Evolutionary conservation across 78 protist species (phyloP).

Genomic region (Dictyostelium purpureum): DNA sequence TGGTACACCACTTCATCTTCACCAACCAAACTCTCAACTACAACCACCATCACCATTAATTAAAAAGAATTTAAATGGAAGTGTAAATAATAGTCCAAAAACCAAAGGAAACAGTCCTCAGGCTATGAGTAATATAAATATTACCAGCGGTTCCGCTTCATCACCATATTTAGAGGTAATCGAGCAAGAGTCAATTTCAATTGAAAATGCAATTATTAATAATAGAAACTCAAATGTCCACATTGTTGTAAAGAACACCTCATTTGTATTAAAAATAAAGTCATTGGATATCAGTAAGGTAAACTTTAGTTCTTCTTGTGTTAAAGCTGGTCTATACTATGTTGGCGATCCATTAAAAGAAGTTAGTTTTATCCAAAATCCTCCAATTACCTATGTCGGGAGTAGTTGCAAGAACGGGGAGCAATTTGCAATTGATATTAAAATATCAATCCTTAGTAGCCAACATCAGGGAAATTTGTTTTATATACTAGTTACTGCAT

Average conservation of each 20-base stretch:
- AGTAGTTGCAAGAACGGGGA: conserved; percentile 26
- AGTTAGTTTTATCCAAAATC: conserved; percentile 53
- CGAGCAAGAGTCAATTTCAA: conserved; percentile 57
- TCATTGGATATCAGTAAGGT: conserved; percentile 1
- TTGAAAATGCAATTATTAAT: conserved; percentile 45
- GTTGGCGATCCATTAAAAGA: conserved; percentile 69
- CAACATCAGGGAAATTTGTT: conserved; percentile 75
- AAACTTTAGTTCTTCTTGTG: conserved; percentile 9
- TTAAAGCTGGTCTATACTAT: conserved; percentile 44
- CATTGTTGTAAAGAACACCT: conserved; percentile 61
- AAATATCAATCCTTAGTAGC: conserved; percentile 47
- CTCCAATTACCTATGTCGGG: conserved; percentile 63
- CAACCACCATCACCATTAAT: conserved; percentile 34
- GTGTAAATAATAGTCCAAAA: not conserved
- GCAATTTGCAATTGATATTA: conserved; percentile 22
- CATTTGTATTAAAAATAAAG: conserved; percentile 34
- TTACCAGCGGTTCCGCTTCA: not conserved
- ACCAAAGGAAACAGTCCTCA: no score
- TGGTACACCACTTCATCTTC: not conserved
- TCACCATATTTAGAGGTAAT: conserved; percentile 26
- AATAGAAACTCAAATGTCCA: conserved; percentile 61
- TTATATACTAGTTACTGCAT: conserved; percentile 20
- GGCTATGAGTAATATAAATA: no score
- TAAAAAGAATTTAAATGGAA: not conserved
- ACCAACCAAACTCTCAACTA: conserved; percentile 20